A percentile compares a stretch with the other conserved stretches of the same genome.
phyloP scores from a whole-genome alignment of 129 eudicot species.

The Kitagawia praeruptora region DNA sequence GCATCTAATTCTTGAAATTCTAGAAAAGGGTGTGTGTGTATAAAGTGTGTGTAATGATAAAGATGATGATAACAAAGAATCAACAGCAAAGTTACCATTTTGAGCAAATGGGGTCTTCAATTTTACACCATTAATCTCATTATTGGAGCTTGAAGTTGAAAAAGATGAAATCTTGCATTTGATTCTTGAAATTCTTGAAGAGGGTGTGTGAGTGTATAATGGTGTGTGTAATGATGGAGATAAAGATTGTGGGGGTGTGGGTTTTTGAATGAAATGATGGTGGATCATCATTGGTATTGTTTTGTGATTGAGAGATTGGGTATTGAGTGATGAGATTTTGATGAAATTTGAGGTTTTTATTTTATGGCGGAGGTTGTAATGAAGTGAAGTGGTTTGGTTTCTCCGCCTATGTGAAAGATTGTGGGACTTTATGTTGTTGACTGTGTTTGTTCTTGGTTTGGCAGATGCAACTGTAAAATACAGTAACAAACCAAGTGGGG shows the following conservation, averaged over 20 bases:
- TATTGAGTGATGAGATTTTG: background rate
- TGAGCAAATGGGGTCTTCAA: background rate
- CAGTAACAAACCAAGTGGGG: background rate
- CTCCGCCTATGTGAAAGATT: background rate
- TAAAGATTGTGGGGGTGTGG: background rate
- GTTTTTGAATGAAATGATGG: constrained; percentile 3
- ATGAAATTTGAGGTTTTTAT: background rate
- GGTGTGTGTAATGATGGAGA: background rate
- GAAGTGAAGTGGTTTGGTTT: background rate
- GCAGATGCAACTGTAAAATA: constrained; percentile 1
- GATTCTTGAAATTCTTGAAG: constrained; percentile 1
- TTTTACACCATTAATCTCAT: background rate
- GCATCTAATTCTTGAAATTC: constrained; percentile 3
- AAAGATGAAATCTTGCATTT: background rate
- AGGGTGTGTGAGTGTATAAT: background rate
- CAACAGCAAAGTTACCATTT: background rate
- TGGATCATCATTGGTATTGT: constrained; percentile 15
- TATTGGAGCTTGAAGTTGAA: background rate
- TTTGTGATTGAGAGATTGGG: background rate
- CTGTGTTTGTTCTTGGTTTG: background rate
- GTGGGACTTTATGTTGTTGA: background rate
- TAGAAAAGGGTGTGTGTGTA: too few species aligned
- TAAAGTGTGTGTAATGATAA: background rate
- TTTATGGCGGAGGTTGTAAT: background rate
- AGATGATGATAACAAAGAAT: background rate